Base-by-base conservation (phyloP, 768 basidiomycete species). In the Rickenella mellea region DNA sequence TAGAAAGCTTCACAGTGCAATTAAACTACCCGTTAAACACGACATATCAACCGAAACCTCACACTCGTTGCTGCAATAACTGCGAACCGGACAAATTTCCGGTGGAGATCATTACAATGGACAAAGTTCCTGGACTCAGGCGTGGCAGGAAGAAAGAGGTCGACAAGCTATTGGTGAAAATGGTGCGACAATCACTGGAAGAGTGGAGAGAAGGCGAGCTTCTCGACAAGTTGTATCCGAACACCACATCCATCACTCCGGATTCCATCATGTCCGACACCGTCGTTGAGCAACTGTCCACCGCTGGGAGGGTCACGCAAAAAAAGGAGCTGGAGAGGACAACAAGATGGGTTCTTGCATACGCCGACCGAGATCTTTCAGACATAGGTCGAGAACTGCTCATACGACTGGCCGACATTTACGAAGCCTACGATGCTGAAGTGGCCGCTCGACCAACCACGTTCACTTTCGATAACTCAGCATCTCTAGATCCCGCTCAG, bases 11-110 rank as follows among this genome's bases (percentile, higher is more conserved):
- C 15, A 29, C 27, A 22, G 27, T 30, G 2, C 21, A 21, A 5
- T 21, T n/a, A 31, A 28, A 14, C 9, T 22, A 21, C 9, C 32
- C 37, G 12, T 12, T 17, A 0, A 30, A 30, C 29, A 30, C 29
- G 15, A 10, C 15, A 10, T 30, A 30, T 30, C 29, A 30, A 15
- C 10, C 10, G 29, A 30, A 15, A 30, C 10, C 15, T 30, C 26
- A 30, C 20, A 32, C 49, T 9, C 46, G 43, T 6, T 52, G 51
- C 41, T 52, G 51, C 28, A 39, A 50, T 27, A 19, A 17, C 6
- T 52, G 51, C 39, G 27, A 31, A 6, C 45, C 49, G 1, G 21
- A 21, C 1, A 27, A 12, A 19, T 52, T 52, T 26, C 49, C 46
- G 1, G 17, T 51, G 1, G 36, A 29, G 15, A 22, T 27, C 24